Evolutionary conservation across 2,329 filamentous ascomycete species (phyloP), one percentile per base, ranked within the genome.

Genomic region (Claviceps paspali): DNA sequence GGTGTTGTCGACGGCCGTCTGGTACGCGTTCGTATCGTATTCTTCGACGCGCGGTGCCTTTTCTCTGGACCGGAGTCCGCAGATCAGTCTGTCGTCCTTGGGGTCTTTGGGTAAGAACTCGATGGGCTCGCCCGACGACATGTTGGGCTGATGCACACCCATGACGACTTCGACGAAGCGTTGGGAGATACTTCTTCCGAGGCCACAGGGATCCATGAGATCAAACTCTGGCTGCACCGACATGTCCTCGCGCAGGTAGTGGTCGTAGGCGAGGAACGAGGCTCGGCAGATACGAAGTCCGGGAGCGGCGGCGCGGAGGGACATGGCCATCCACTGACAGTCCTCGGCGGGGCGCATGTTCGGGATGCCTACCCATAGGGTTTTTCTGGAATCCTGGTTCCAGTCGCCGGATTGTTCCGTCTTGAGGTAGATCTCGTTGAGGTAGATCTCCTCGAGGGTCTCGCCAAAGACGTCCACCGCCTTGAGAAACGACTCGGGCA

Each of bases 371-470:
- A 67, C 50, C 64, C 64, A 68, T 15, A 67, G 54, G 5, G 56
- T 48, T 40, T 56, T 52, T 35, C 49, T 49, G 2, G 49, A 48
- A 36, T 58, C 52, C 12, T 51, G 42, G 38, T 60, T 57, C 40
- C 49, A 52, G 27, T 54, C 45, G 29, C 43, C 38, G n/a, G 51
- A 50, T 39, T 62, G 58, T 27, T 58, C 51, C 6, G 52, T 55
- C 48, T 65, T 65, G 31, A 67, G 54, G 39, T 61, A 64, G 10
- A 67, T 59, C 34, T 63, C 55, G 40, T 62, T 63, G 2, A 68
- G 52, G 42, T 62, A 64, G 22, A 68, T 56, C 48, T 67, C 63
- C 36, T 55, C 50, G 2, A 68, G 54, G 3, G 60, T 57, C 26
- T 49, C 42, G 19, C 55, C 54, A 33, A 65, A 56, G 33, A 52